Percentiles rank a stretch among this genome's conserved stretches.
Evolutionary conservation across 768 basidiomycete genomes (phyloP).

Genomic region (Leccinellum albellum): DNA sequence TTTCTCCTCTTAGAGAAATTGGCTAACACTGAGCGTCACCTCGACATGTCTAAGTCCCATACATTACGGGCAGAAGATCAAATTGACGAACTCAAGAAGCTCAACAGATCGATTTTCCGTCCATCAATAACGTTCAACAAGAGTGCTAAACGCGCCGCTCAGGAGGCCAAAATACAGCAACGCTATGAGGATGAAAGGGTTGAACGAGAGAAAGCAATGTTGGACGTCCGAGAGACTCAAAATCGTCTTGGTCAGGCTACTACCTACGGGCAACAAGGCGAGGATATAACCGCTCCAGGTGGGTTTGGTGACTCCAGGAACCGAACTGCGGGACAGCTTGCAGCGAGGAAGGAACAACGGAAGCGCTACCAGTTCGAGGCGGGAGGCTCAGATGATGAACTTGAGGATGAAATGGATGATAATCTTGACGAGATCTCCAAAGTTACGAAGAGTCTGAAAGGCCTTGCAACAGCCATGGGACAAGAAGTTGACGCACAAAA

Average conservation of each 20-base stretch:
- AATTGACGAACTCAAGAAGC: conserved; percentile 88
- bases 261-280: conserved; percentile 52
- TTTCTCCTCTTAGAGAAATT: conserved; percentile 56
- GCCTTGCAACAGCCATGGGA: conserved; percentile 77
- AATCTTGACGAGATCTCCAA: conserved; percentile 86
- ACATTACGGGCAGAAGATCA: conserved; percentile 87
- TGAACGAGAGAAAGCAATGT: conserved; percentile 81
- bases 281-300: conserved; percentile 40
- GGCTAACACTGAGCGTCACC: conserved; percentile 91
- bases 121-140: conserved; percentile 93
- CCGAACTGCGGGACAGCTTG: conserved; percentile 49
- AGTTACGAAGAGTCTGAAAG: conserved; percentile 73
- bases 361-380: conserved; percentile 90
- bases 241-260: conserved; percentile 76
- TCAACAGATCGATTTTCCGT: conserved; percentile 93
- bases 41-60: conserved; percentile 89
- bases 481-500: conserved; percentile 90
- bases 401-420: conserved; percentile 91
- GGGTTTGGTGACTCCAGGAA: conserved; percentile 39
- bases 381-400: conserved; percentile 84
- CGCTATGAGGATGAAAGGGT: conserved; percentile 85
- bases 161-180: conserved; percentile 77
- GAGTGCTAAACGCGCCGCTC: conserved; percentile 80
- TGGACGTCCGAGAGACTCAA: conserved; percentile 83
- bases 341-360: conserved; percentile 62